Base-by-base conservation (phyloP, 2,329 filamentous ascomycete genomes). In the Penicillium oxalicum region DNA sequence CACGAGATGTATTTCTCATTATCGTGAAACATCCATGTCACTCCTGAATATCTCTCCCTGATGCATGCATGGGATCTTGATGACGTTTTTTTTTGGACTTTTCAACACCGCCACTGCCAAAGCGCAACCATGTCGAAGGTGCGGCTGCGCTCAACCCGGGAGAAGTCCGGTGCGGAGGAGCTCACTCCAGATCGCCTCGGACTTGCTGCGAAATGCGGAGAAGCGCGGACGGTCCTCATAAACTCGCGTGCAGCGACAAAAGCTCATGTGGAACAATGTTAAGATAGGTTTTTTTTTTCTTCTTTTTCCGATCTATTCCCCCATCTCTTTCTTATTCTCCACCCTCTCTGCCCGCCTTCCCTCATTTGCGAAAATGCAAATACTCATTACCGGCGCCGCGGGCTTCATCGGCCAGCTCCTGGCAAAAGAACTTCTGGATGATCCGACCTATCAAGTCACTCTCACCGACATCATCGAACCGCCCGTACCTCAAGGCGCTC, bases 321-420 rank as follows among this genome's bases (percentile, higher is more conserved):
- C 18, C 18, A 18, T 18, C 18, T 18, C 18, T 18, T 18, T 18
- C 18, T 18, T 18, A 18, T 18, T 18, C 18, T 18, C 18, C 18
- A 1, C 18, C 18, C 18, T 18, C 18, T 18, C 18, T 18, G 18
- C 18, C 18, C 18, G 18, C 18, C 18, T 18, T 18, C 18, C 18
- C 7, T 32, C 11, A 24, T 24, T 38, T 12, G 8, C 6, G 33
- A 32, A 32, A 33, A 73, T 73, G 70, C 67, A 74, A 50, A 74
- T 85, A 36, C 76, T 84, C 61, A 82, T 85, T 58, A 85, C 82
- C 8, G 82, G 82, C 4, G 81, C 76, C 6, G 78, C 78, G 39
- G 82, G 82, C 50, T 84, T 85, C 62, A 78, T 86, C 49, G 81
- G 82, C 60, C 81, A 84, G 62, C 73, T 79, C 39, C 74, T 85